Evolutionary conservation across 768 basidiomycete species (phyloP).

Genomic region (Panaeolus cyanescens): DNA sequence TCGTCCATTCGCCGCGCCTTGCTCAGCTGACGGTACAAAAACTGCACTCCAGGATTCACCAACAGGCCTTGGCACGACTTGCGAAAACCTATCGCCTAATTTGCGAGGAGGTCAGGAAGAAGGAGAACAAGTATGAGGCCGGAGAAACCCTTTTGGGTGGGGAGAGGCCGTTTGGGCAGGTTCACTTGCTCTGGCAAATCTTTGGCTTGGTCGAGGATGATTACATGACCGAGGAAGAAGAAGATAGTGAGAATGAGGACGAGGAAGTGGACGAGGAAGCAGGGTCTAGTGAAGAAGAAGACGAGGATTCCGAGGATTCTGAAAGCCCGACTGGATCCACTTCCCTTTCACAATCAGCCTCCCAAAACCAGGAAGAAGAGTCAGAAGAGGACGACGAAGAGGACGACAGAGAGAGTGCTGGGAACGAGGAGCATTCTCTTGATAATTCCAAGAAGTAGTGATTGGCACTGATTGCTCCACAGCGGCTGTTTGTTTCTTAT

Average conservation of each 20-base stretch:
- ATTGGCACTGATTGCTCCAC: no score
- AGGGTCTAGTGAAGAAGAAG: conserved; percentile 10
- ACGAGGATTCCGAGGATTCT: background rate
- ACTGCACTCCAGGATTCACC: conserved; percentile 73
- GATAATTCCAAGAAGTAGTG: no score
- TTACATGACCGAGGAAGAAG: conserved; percentile 8
- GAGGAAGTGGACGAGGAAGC: conserved; percentile 15
- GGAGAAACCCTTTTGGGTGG: conserved; percentile 81
- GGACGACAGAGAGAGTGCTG: background rate
- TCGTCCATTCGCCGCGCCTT: conserved; percentile 80
- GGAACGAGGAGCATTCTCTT: background rate
- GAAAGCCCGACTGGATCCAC: no score
- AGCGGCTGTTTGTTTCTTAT: no score
- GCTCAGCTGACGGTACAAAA: conserved; percentile 68
- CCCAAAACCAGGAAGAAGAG: background rate
- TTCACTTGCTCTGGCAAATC: conserved; percentile 73
- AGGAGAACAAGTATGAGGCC: conserved; percentile 89
- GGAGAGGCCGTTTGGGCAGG: conserved; percentile 82
- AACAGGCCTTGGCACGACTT: conserved; percentile 68
- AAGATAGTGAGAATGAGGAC: conserved; percentile 13
- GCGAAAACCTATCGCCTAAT: conserved; percentile 70
- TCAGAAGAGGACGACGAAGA: background rate
- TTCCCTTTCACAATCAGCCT: background rate
- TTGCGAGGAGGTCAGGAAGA: conserved; percentile 75
- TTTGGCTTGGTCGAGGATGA: conserved; percentile 64